A percentile compares a stretch with the other conserved stretches of the same genome.
These are phyloP conservation scores for Solioccasus polychromus DNA, from an alignment of 768 basidiomycete genomes.

Conservation along the genomic window DNA sequence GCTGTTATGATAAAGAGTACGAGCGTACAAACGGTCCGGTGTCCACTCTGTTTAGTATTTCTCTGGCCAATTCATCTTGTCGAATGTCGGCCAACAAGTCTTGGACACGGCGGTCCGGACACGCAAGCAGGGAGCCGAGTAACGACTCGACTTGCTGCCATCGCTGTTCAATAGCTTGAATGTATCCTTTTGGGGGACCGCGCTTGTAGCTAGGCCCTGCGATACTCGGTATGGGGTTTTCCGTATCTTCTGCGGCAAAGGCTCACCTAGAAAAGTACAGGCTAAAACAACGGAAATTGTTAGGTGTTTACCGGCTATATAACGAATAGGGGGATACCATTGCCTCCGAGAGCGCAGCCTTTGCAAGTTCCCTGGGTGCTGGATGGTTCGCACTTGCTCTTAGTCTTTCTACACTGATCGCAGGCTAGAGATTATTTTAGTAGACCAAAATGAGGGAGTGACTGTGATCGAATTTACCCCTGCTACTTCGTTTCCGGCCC, in stretches of 20 bases:
- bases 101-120: conserved; percentile 63
- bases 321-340: conserved; percentile 36
- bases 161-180: conserved; percentile 87
- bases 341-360: conserved; percentile 58
- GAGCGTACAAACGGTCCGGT: conserved; percentile 70
- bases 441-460: conserved; percentile 1
- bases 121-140: conserved; percentile 78
- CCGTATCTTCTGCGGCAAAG: background rate
- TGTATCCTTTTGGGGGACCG: conserved; percentile 87
- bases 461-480: conserved; percentile 42
- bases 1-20: background rate
- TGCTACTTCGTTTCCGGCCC: conserved; percentile 60
- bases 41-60: conserved; percentile 75
- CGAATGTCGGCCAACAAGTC: conserved; percentile 59
- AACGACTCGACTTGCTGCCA: conserved; percentile 92
- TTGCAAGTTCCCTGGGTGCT: conserved; percentile 51
- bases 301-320: conserved; percentile 1
- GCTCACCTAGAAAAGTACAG: conserved; percentile 63
- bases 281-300: conserved; percentile 36
- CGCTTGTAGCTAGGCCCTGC: conserved; percentile 77
- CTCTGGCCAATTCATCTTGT: conserved; percentile 72
- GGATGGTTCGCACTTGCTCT: conserved; percentile 78
- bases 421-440: conserved; percentile 52
- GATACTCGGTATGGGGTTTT: conserved; percentile 1
- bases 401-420: conserved; percentile 85